These are phyloP conservation scores for Pythium folliculosum DNA, from an alignment of 352 stramenopile species.

Conservation along the genomic window DNA sequence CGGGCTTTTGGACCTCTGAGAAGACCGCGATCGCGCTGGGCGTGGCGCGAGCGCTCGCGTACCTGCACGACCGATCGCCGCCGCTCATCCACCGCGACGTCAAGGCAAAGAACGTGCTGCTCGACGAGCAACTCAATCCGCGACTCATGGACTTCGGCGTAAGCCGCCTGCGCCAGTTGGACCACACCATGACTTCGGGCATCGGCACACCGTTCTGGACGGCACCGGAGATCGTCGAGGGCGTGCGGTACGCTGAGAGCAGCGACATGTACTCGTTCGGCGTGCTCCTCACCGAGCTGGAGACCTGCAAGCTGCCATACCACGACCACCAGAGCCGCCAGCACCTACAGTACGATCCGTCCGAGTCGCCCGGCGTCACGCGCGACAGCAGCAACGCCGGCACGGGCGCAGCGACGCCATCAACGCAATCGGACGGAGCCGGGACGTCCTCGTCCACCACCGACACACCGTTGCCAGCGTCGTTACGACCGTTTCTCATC, in stretches of 20 bases:
- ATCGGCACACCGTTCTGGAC: constrained; percentile 27
- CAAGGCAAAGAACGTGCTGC: constrained; percentile 27
- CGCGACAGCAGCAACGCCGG: background rate
- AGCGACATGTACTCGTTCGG: constrained; percentile 25
- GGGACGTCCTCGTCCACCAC: background rate
- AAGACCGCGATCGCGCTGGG: constrained; percentile 45
- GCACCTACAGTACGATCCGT: constrained; percentile 1
- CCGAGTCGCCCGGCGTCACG: background rate
- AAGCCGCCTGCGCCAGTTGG: constrained; percentile 5
- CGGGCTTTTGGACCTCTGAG: constrained; percentile 33
- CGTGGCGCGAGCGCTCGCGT: constrained; percentile 37
- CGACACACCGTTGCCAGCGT: background rate
- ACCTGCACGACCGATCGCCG: constrained; percentile 36
- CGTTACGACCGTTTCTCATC: constrained; percentile 23
- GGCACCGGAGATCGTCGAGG: constrained; percentile 19
- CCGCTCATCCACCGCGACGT: constrained; percentile 25
- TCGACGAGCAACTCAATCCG: constrained; percentile 31
- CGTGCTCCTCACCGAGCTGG: constrained; percentile 23
- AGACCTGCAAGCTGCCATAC: constrained; percentile 16
- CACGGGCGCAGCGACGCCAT: background rate
- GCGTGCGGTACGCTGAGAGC: constrained; percentile 17
- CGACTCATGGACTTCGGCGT: constrained; percentile 54
- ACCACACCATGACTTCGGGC: constrained; percentile 21
- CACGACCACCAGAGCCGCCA: constrained; percentile 26
- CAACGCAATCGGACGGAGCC: background rate